Conservation (phyloP, 2,329 filamentous ascomycete genomes). For the Claviceps lovelessii region DNA sequence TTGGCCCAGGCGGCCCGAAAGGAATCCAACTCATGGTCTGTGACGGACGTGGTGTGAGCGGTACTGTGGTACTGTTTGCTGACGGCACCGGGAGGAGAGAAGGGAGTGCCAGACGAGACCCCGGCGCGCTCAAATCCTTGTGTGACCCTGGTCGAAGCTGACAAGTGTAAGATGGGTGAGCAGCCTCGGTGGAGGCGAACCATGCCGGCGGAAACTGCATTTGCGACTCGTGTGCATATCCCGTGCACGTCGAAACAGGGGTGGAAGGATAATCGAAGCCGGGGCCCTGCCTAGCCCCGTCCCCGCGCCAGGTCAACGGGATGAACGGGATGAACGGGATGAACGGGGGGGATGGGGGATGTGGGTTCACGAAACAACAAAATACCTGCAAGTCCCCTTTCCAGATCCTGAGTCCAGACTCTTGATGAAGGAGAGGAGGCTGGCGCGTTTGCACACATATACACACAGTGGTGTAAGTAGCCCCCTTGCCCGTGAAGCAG, state of each 20-base stretch:
- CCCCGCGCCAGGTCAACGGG: background rate
- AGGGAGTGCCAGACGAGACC: background rate
- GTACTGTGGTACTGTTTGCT: conserved; percentile 2
- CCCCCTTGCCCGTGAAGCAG: too few species aligned
- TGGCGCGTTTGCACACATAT: too few species aligned
- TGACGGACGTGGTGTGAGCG: background rate
- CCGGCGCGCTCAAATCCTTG: conserved; percentile 2
- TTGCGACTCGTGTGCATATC: conserved; percentile 1
- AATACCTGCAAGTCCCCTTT: background rate
- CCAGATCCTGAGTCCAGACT: too few species aligned
- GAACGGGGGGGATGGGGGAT: background rate
- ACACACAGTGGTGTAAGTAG: too few species aligned
- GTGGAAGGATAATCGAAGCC: background rate
- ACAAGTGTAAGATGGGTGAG: conserved; percentile 4
- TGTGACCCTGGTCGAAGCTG: conserved; percentile 6
- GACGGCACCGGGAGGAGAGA: background rate
- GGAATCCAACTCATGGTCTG: conserved; percentile 3
- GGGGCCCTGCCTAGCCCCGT: background rate
- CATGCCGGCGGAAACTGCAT: conserved; percentile 5
- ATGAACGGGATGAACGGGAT: background rate
- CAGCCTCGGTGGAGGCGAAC: conserved; percentile 6
- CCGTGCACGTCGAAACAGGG: background rate
- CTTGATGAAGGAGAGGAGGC: too few species aligned
- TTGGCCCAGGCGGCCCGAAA: conserved; percentile 4
- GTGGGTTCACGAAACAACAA: background rate